Conservation (phyloP, 2,329 filamentous ascomycete genomes). For the Penicillium sp. region DNA sequence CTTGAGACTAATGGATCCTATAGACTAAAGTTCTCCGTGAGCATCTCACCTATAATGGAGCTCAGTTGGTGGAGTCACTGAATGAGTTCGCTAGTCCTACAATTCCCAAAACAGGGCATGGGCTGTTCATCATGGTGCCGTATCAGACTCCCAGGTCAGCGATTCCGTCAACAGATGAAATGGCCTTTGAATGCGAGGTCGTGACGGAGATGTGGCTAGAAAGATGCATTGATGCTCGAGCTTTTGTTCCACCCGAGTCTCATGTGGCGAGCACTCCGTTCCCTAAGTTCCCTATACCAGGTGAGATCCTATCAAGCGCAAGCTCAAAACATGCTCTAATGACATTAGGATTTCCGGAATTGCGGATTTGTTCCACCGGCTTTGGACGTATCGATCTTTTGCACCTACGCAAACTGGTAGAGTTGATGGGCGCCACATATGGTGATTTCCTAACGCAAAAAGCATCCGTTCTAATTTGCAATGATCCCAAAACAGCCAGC, state of each 20-base stretch:
- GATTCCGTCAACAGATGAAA: conserved; percentile 40
- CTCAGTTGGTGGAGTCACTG: conserved; percentile 35
- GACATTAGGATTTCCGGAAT: conserved; percentile 58
- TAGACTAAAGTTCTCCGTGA: conserved; percentile 40
- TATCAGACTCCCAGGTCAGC: conserved; percentile 35
- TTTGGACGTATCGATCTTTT: conserved; percentile 82
- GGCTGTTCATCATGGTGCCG: conserved; percentile 42
- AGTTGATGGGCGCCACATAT: conserved; percentile 75
- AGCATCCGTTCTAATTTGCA: conserved; percentile 76
- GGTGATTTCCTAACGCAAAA: conserved; percentile 70
- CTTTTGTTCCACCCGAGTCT: conserved; percentile 64
- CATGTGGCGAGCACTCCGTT: conserved; percentile 78
- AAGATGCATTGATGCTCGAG: conserved; percentile 75
- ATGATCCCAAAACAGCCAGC: conserved; percentile 51
- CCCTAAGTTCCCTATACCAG: conserved; percentile 63
- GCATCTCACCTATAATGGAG: conserved; percentile 44
- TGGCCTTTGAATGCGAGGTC: conserved; percentile 45
- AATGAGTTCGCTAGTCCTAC: conserved; percentile 35
- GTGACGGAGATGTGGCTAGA: conserved; percentile 96
- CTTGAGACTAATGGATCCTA: conserved; percentile 11
- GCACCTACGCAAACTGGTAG: conserved; percentile 75
- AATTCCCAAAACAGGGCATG: conserved; percentile 34
- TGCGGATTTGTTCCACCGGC: conserved; percentile 75
- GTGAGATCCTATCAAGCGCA: conserved; percentile 29
- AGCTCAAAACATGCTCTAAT: conserved; percentile 14